Percentiles rank a stretch among this genome's conserved stretches.
These are phyloP conservation scores for Candida frijolesensis DNA, from an alignment of 1,139 yeast species.

Conservation along the genomic window DNA sequence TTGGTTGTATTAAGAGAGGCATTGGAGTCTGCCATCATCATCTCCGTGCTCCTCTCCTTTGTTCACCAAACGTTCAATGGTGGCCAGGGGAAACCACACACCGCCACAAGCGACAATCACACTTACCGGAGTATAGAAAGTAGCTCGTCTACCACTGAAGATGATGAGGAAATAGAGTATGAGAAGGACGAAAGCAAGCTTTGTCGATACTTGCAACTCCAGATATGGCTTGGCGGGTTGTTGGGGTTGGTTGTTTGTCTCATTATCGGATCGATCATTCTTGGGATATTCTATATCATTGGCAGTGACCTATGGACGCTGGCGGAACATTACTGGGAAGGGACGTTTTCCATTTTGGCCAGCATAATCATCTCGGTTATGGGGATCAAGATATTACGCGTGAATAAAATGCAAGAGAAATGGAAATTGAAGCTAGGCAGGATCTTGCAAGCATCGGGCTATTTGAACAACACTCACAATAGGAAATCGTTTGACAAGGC, in stretches of 20 bases:
- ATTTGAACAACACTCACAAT: too few relatives aligned
- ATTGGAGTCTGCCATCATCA: constrained; percentile 82
- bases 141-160: constrained; percentile 14
- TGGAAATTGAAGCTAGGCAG: too few relatives aligned
- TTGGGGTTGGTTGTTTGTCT: constrained; percentile 75
- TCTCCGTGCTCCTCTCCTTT: constrained; percentile 82
- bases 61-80: constrained; percentile 54
- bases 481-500: too few relatives aligned
- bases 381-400: too few relatives aligned
- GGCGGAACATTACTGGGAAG: constrained; percentile 92
- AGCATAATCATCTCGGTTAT: too few relatives aligned
- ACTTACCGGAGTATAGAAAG: constrained; percentile 12
- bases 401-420: too few relatives aligned
- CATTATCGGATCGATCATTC: constrained; percentile 72
- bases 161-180: not conserved
- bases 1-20: constrained; percentile 87
- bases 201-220: constrained; percentile 29
- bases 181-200: constrained; percentile 3
- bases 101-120: not conserved
- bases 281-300: constrained; percentile 71
- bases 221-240: constrained; percentile 85
- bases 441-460: too few relatives aligned
- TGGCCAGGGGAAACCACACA: constrained; percentile 10
- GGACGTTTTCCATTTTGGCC: constrained; percentile 69
- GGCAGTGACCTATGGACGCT: constrained; percentile 82